Base-by-base conservation (phyloP, 2,329 filamentous ascomycete species). In the Orbilia brochopaga region DNA sequence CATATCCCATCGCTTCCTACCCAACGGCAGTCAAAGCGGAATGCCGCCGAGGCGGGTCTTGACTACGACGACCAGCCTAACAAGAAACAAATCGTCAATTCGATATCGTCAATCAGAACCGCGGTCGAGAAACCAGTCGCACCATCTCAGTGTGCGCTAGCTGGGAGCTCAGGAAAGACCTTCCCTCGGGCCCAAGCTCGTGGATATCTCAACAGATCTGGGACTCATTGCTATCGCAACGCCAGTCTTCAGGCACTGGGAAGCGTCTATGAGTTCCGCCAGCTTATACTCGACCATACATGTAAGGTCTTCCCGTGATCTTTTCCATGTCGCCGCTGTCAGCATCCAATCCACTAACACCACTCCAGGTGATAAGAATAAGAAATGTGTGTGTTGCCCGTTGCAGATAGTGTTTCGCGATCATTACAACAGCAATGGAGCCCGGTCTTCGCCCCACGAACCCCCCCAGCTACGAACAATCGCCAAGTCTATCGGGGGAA, bases 181-280 rank as follows among this genome's bases (percentile, higher is more conserved):
- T 23, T 37, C 21, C 58, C 19, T 7, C 24, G 2, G 32, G 46
- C 53, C 11, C 59, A 23, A 42, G 66, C 32, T 8, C 55, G 66
- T 46, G 66, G 66, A n/a, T 50, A 59, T 24, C 10, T 50, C 17
- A 70, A 70, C 24, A 32, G 40, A 6, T 60, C 59, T 4, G 66
- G 59, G 1, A 50, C 52, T 44, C 66, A 70, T 55, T 70, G 66
- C 44, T 70, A 70, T 19, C 59, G 66, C 19, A 70, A 70, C 55
- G 66, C 66, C 11, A 70, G 66, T 30, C 15, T 70, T 5, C 66
- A 70, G 23, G 59, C 59, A 10, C 46, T 70, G 11, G 66, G 66
- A 13, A 40, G 51, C 17, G 44, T 70, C 13, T 15, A 30, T 11
- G 59, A 53, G 27, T 70, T 70, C 32, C 53, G 66, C n/a, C 24